Conservation (phyloP, 139 green algal species). For the Haematococcus lacustris region DNA sequence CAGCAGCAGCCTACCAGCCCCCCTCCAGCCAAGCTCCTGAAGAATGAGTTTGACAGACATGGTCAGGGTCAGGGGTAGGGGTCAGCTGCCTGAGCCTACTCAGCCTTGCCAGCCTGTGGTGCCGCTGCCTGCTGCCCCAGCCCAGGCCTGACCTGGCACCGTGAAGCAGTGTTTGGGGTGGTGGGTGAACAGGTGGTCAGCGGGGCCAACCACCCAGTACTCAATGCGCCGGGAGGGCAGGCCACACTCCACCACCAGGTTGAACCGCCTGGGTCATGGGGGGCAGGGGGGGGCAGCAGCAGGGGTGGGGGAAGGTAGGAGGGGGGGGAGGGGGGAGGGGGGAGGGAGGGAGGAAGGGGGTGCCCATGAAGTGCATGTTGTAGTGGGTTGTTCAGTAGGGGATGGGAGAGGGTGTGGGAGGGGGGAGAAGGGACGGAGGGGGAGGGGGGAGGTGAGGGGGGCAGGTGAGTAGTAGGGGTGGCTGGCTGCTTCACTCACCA, state of each 20-base stretch:
- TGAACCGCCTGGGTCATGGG: neutral
- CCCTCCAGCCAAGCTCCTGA: too few species aligned
- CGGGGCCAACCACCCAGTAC: neutral
- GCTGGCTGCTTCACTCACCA: conserved; percentile 1
- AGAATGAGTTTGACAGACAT: too few species aligned
- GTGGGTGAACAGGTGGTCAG: neutral
- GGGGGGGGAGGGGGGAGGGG: neutral
- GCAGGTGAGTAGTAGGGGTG: neutral
- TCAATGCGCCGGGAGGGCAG: neutral
- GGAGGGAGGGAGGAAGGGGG: neutral
- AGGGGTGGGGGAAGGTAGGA: neutral
- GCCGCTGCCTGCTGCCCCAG: too few species aligned
- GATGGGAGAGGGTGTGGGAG: too few species aligned
- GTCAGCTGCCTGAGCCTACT: too few species aligned
- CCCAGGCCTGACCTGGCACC: too few species aligned
- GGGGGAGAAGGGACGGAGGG: neutral
- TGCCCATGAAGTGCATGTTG: neutral
- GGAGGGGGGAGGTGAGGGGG: neutral
- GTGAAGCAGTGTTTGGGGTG: neutral
- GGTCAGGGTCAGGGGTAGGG: too few species aligned
- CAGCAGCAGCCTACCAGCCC: too few species aligned
- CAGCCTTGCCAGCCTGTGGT: too few species aligned
- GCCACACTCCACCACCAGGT: conserved; percentile 4
- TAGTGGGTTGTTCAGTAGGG: neutral
- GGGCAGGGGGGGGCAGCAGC: neutral